Evolutionary conservation across 148 eudicot species (phyloP), one percentile per base, ranked within the genome.

Genomic region (Linanthus parryae): DNA sequence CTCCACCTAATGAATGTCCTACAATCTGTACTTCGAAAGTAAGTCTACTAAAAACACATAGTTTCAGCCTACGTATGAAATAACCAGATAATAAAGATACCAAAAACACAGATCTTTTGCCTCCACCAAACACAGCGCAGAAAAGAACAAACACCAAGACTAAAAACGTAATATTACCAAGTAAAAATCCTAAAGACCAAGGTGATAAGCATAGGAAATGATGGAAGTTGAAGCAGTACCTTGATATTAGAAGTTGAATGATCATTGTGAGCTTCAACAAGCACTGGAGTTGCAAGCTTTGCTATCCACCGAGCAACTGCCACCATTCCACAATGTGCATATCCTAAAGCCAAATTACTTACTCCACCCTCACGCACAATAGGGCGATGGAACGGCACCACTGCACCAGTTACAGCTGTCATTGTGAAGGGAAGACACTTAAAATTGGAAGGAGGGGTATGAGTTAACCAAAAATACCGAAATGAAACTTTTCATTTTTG

Each of bases 221-320:
- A n/a, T n/a, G n/a, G n/a, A n/a, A n/a, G n/a, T n/a, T n/a, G n/a
- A n/a, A n/a, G n/a, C 43, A 54, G 29, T 67, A 91, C 99, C 87
- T 84, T 80, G 54, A 92, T 69, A 59, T 75, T 78, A 69, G 87
- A 92, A 61, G 75, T 82, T 12, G 94, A 88, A 64, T 75, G 56
- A 28, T 63, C 64, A 12, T 61, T 44, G 19, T 87, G 80, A 41
- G 94, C 94, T 70, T 78, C 61, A 18, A 72, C 64, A 48, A 92
- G 76, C 69, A 73, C 56, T 62, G 99, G 96, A 65, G 88, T 75
- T 19, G 99, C 79, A 59, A 88, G 74, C 58, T 87, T 92, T 36
- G 96, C 83, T 62, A 92, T 92, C 99, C 99, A 92, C 27, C 99
- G 82, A 67, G 99, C 99, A 51, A 96, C 99, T 68, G 99, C 99